Evolutionary conservation across 2,329 filamentous ascomycete genomes (phyloP).

Genomic region (Fusarium sp.): DNA sequence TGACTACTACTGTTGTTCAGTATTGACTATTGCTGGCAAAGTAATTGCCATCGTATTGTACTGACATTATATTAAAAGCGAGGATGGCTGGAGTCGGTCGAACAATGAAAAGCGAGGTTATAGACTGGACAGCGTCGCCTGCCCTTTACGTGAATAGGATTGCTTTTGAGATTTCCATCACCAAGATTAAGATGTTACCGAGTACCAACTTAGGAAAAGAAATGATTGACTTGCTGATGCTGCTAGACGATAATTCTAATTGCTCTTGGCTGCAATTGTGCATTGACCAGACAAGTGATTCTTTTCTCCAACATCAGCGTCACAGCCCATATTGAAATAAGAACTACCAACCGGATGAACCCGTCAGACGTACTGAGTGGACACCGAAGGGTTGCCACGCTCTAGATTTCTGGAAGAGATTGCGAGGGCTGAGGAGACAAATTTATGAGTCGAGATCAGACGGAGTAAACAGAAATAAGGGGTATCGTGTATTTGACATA

Average conservation of each 20-base stretch:
- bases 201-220: not conserved
- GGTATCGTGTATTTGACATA: slow-evolving; percentile 6
- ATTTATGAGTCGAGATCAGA: not conserved
- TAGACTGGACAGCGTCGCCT: slow-evolving; percentile 34
- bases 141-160: not conserved
- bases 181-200: slow-evolving; percentile 19
- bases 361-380: not conserved
- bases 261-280: not conserved
- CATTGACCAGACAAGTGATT: not conserved
- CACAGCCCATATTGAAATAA: not conserved
- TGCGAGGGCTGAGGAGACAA: not conserved
- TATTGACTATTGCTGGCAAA: not conserved
- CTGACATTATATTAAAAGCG: slow-evolving; percentile 25
- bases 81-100: slow-evolving; percentile 29
- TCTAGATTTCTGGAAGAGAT: not conserved
- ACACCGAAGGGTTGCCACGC: not conserved
- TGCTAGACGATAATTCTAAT: not conserved
- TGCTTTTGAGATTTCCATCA: slow-evolving; percentile 4
- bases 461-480: not conserved
- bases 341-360: not conserved
- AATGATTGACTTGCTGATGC: not conserved
- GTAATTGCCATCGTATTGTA: not conserved
- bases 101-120: slow-evolving; percentile 35
- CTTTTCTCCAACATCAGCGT: not conserved
- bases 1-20: slow-evolving; percentile 7